These are phyloP conservation scores for Neospora caninum DNA, from an alignment of 169 alveolate genomes.

Conservation along the genomic window DNA sequence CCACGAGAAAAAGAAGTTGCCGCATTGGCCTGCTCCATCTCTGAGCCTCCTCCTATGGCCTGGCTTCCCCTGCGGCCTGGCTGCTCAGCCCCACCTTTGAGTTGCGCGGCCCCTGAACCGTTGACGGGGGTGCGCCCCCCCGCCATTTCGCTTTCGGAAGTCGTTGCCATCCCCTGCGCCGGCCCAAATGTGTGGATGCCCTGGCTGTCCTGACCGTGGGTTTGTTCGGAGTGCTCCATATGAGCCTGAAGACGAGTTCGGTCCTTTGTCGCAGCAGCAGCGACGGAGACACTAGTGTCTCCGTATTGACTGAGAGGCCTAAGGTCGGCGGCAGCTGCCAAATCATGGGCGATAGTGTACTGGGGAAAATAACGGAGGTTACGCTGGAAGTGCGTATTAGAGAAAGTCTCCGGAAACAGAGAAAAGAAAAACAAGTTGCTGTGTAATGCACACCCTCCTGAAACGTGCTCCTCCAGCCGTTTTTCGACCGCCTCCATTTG, in stretches of 20 bases:
- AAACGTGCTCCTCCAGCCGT: conserved; percentile 7
- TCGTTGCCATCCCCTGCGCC: too few species aligned
- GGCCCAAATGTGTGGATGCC: too few species aligned
- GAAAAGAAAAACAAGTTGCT: conserved; percentile 33
- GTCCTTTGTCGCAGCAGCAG: neutral
- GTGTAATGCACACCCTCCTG: conserved; percentile 1
- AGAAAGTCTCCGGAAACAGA: neutral
- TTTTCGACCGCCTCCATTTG: neutral
- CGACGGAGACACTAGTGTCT: neutral
- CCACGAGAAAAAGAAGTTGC: too few species aligned
- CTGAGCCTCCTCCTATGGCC: too few species aligned
- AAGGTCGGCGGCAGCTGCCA: neutral
- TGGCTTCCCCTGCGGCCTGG: too few species aligned
- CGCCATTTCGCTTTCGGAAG: too few species aligned
- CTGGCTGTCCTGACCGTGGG: too few species aligned
- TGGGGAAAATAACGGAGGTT: conserved; percentile 33
- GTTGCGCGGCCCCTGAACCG: too few species aligned
- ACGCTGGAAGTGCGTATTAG: neutral
- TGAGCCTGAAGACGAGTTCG: neutral
- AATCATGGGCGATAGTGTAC: neutral
- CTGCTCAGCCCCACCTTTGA: too few species aligned
- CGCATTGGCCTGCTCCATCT: too few species aligned
- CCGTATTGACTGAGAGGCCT: neutral
- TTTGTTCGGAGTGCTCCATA: too few species aligned
- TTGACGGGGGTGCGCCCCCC: too few species aligned